Conservation (phyloP, 345 rosid genomes). For the Gossypium ekmanianum region DNA sequence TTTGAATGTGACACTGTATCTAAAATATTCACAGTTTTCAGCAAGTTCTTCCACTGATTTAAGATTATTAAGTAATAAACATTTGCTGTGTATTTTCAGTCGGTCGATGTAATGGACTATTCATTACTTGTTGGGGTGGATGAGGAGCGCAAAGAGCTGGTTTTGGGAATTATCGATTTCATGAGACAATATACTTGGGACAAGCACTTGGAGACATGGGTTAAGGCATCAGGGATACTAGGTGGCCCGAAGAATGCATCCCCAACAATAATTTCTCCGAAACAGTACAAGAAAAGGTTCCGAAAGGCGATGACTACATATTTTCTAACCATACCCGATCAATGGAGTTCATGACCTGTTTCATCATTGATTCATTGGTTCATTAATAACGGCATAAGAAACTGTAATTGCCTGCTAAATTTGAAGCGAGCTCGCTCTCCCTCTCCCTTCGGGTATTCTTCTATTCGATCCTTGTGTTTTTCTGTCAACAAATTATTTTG, state of each 20-base stretch:
- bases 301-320: constrained; percentile 93
- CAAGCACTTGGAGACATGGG: constrained; percentile 98
- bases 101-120: constrained; percentile 91
- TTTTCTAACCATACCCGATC: constrained; percentile 89
- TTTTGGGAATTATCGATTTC: constrained; percentile 93
- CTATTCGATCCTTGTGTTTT: background rate
- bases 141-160: constrained; percentile 77
- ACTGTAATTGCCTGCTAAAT: constrained; percentile 21
- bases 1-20: background rate
- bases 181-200: constrained; percentile 99
- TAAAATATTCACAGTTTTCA: background rate
- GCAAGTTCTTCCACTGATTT: background rate
- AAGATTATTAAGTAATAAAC: background rate
- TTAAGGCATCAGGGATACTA: constrained; percentile 80
- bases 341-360: constrained; percentile 63
- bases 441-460: background rate
- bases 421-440: background rate
- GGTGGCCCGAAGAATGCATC: constrained; percentile 81
- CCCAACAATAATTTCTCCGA: constrained; percentile 86
- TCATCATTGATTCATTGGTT: constrained; percentile 36
- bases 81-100: constrained; percentile 35
- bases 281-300: constrained; percentile 90
- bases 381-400: constrained; percentile 26
- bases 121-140: constrained; percentile 96
- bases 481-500: background rate